Evolutionary conservation across 2,329 filamentous ascomycete genomes (phyloP).

Genomic region (Aspergillus luchuensis): DNA sequence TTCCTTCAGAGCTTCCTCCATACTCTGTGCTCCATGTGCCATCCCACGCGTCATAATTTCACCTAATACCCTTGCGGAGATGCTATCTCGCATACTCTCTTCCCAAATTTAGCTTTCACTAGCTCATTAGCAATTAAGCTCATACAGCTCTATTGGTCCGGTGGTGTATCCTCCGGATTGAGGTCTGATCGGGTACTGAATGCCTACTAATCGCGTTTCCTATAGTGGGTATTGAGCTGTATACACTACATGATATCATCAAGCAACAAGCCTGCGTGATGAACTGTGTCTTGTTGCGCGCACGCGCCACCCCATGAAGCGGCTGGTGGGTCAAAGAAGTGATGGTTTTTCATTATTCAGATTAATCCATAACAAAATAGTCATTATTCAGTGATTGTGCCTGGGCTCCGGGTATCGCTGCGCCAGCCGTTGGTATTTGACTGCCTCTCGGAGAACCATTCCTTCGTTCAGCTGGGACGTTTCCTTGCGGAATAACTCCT

Average conservation of each 20-base stretch:
- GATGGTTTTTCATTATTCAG: neutral
- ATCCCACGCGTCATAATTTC: neutral
- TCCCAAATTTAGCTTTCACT: neutral
- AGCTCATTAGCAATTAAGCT: neutral
- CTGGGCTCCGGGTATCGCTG: conserved; percentile 45
- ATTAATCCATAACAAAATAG: neutral
- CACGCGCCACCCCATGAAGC: neutral
- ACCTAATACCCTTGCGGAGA: neutral
- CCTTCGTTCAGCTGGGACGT: conserved; percentile 50
- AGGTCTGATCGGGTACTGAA: too few relatives aligned
- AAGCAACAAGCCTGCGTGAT: neutral
- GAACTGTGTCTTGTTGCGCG: neutral
- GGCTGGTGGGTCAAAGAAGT: neutral
- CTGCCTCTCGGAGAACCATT: conserved; percentile 51
- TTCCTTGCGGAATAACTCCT: conserved; percentile 53
- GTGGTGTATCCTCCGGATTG: neutral
- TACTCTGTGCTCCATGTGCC: neutral
- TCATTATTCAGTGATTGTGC: conserved; percentile 46
- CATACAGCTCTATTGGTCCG: neutral
- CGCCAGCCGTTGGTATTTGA: conserved; percentile 52
- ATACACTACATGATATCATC: neutral
- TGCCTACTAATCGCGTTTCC: neutral
- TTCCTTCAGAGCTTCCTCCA: neutral
- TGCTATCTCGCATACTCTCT: neutral
- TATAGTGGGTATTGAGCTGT: neutral